Evolutionary conservation across 1,284 basidiomycete species (phyloP), one percentile per base, ranked within the genome.

Genomic region (Leccinum laetum): DNA sequence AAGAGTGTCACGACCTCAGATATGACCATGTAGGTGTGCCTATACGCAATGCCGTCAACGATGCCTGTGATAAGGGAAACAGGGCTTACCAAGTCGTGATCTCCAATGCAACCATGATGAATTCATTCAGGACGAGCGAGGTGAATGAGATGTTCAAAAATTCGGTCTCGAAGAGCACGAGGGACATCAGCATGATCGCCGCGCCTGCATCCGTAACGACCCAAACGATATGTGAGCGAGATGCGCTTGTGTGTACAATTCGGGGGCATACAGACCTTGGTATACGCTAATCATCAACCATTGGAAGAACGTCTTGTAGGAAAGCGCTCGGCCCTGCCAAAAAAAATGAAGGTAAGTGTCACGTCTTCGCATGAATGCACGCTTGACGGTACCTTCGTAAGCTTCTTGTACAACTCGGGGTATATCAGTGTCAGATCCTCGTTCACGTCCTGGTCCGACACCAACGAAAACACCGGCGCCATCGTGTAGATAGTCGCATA

Each of bases 111-210:
- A 99, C 98, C 98, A 99, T 99, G 79, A 99, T 96, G 60, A 99
- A 86, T 76, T 99, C 98, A 78, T 99, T 99, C 46, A 99, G 80
- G 65, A 99, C 90, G 59, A 99, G 83, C 0, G 98, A 95, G 0
- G 96, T 98, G 79, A 99, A 99, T 0, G 96, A 98, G 70, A 99
- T 99, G 18, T 99, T 98, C 69, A 99, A 79, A 78, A 99, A 99
- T 74, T 99, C 96, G 69, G 89, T 97, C 79, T 99, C 98, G 78
- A 99, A 99, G 1, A 99, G 84, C 1, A 98, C 85, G 11, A 99
- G 87, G 1, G 94, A 98, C 80, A 98, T 89, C 73, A 99, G 93
- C 97, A 99, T 99, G 79, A 99, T 99, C 1, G 95, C 94, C 18
- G 95, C 94, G 66, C 97, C 94, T 95, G 58, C 11, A 2, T 29